Conservation (phyloP, 2,329 filamentous ascomycete genomes). For the Aspergillus tamarii region DNA sequence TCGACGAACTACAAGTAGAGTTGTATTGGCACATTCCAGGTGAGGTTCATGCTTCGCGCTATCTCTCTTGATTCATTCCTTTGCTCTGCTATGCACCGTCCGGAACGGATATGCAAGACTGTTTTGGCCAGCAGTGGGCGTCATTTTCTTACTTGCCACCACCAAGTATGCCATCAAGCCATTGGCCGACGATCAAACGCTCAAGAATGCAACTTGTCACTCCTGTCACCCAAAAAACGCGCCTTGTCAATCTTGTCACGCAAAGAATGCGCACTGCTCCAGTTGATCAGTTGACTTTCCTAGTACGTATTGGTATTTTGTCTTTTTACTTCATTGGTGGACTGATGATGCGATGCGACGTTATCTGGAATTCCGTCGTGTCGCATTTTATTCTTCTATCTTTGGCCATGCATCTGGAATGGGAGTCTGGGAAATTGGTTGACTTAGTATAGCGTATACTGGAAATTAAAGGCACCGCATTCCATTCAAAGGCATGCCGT, state of each 20-base stretch:
- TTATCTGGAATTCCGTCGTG: neutral
- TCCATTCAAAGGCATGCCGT: neutral
- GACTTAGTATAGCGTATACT: neutral
- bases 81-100: neutral
- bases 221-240: constrained; percentile 4
- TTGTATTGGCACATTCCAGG: constrained; percentile 7
- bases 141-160: neutral
- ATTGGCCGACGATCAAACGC: constrained; percentile 4
- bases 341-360: neutral
- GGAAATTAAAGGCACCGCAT: neutral
- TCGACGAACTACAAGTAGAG: neutral
- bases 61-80: neutral
- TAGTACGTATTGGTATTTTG: neutral
- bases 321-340: neutral
- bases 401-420: neutral
- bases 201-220: neutral
- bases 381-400: neutral
- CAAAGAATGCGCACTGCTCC: constrained; percentile 4
- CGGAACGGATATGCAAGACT: constrained; percentile 1
- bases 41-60: neutral
- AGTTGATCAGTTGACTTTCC: neutral
- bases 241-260: constrained; percentile 3
- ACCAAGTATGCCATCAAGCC: neutral
- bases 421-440: neutral
- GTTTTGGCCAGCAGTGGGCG: neutral